These are phyloP conservation scores for Sporisorium exsertum DNA, from an alignment of 1,284 basidiomycete genomes.

Conservation along the genomic window DNA sequence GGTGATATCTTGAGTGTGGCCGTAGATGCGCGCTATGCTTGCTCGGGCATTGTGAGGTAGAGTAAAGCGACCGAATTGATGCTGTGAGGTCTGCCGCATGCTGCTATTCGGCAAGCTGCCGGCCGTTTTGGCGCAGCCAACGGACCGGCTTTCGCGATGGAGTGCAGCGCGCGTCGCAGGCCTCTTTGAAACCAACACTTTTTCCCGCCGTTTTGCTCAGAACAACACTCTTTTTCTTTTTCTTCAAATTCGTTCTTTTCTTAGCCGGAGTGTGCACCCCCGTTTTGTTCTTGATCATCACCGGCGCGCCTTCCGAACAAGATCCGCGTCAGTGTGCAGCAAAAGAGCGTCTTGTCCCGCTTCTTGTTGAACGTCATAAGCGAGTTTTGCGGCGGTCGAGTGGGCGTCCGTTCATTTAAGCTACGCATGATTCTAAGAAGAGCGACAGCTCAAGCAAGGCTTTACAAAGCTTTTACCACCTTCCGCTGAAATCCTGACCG, in stretches of 20 bases:
- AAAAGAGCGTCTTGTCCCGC: neutral
- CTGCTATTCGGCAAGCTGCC: neutral
- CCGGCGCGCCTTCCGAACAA: constrained; percentile 3
- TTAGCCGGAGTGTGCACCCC: neutral
- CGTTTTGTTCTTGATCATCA: neutral
- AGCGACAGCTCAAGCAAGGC: too few species aligned
- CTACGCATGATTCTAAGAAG: neutral
- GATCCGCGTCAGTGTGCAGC: constrained; percentile 17
- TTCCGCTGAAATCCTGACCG: neutral
- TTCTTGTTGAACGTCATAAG: neutral
- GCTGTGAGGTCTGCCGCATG: neutral
- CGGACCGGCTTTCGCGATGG: neutral
- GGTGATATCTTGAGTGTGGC: too few species aligned
- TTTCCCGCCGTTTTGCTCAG: too few species aligned
- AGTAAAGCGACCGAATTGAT: too few species aligned
- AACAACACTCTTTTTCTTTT: neutral
- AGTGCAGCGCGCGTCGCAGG: neutral
- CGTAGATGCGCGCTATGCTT: too few species aligned
- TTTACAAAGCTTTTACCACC: neutral
- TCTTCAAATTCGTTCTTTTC: neutral
- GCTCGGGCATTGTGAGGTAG: too few species aligned
- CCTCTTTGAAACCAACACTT: neutral
- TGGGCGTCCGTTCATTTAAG: neutral
- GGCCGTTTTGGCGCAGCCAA: neutral
- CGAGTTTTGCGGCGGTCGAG: neutral